Percentiles rank a stretch among this genome's conserved stretches.
Evolutionary conservation across 2,329 filamentous ascomycete genomes (phyloP).

Genomic region (Phoma sp.): DNA sequence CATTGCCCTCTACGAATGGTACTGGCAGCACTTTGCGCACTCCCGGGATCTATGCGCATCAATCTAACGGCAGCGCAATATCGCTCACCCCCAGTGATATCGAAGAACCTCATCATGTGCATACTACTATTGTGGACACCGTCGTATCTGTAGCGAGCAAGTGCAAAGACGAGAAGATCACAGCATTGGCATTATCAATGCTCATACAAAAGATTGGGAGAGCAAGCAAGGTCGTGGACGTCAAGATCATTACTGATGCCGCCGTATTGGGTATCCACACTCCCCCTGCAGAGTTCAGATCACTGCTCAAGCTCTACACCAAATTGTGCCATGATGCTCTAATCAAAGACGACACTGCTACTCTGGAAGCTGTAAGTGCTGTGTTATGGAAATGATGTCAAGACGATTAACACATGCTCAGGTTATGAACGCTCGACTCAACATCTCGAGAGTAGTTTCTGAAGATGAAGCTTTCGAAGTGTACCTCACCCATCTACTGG

Average conservation of each 20-base stretch:
- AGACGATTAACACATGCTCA: constrained; percentile 36
- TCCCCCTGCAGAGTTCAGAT: constrained; percentile 81
- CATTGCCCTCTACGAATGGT: constrained; percentile 57
- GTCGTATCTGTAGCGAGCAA: constrained; percentile 87
- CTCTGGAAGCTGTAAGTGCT: constrained; percentile 72
- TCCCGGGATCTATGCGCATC: constrained; percentile 54
- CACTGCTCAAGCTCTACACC: constrained; percentile 82
- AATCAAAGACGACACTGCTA: constrained; percentile 68
- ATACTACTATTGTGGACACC: constrained; percentile 90
- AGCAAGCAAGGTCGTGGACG: constrained; percentile 79
- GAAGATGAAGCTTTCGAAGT: constrained; percentile 80
- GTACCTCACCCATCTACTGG: constrained; percentile 83
- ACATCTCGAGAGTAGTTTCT: constrained; percentile 74
- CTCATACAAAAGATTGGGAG: constrained; percentile 94
- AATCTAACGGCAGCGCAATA: constrained; percentile 72
- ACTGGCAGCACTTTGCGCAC: constrained; percentile 52
- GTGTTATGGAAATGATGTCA: background rate
- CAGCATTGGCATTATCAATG: constrained; percentile 91
- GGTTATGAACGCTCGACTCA: constrained; percentile 79
- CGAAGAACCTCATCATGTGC: constrained; percentile 78
- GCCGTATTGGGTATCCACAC: constrained; percentile 78
- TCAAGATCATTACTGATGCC: constrained; percentile 82
- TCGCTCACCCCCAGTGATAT: constrained; percentile 77
- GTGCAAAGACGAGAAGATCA: constrained; percentile 89
- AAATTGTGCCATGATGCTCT: constrained; percentile 77